Evolutionary conservation across 352 stramenopile genomes (phyloP).

Genomic region (Phytophthora vignae): DNA sequence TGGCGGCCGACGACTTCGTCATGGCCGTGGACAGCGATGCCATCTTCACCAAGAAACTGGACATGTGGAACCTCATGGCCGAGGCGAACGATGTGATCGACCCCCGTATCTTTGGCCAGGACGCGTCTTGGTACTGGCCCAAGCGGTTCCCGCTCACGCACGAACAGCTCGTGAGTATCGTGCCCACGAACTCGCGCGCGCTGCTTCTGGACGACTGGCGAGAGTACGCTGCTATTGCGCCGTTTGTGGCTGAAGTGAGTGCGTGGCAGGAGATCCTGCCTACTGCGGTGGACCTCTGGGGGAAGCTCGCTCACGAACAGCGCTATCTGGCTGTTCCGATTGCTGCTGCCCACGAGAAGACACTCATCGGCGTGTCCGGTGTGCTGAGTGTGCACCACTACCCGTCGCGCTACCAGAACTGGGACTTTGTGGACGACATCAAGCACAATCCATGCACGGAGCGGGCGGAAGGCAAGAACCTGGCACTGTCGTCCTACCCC

Average conservation of each 20-base stretch:
- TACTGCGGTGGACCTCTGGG: conserved; percentile 56
- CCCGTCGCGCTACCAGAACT: conserved; percentile 87
- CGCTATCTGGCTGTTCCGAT: conserved; percentile 75
- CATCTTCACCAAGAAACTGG: conserved; percentile 83
- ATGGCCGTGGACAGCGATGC: conserved; percentile 85
- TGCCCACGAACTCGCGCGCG: conserved; percentile 54
- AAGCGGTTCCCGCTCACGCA: conserved; percentile 50
- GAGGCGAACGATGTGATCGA: conserved; percentile 77
- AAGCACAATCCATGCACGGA: conserved; percentile 80
- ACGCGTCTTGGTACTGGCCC: conserved; percentile 85
- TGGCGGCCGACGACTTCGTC: conserved; percentile 69
- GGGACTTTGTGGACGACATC: conserved; percentile 87
- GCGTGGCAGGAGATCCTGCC: conserved; percentile 62
- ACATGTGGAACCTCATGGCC: conserved; percentile 73
- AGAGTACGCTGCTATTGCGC: conserved; percentile 71
- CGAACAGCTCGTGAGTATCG: conserved; percentile 43
- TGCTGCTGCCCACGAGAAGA: conserved; percentile 65
- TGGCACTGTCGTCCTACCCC: conserved; percentile 76
- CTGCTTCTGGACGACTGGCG: conserved; percentile 71
- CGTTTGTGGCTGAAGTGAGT: conserved; percentile 71
- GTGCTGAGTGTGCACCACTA: conserved; percentile 84
- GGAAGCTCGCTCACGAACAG: conserved; percentile 57
- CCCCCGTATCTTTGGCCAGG: conserved; percentile 69
- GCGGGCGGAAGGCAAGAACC: conserved; percentile 32
- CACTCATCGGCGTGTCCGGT: conserved; percentile 68